A percentile compares a stretch with the other conserved stretches of the same genome.
Evolutionary conservation across 306 rosid genomes (phyloP).

Genomic region (Acmispon strigosus): DNA sequence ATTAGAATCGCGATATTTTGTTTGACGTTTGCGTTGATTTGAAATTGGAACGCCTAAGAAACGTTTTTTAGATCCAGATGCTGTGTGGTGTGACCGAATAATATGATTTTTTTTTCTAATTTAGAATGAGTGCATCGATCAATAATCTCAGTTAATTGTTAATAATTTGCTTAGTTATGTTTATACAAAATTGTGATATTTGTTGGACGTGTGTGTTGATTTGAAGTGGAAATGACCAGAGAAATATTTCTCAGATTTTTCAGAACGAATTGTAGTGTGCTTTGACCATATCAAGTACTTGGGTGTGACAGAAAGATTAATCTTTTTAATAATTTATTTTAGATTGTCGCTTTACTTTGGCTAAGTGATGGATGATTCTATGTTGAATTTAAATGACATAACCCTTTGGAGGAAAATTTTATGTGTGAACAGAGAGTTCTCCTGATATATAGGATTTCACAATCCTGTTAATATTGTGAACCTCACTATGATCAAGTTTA

Average conservation of each 20-base stretch:
- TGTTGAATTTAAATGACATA: neutral
- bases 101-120: too few species aligned
- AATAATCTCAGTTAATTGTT: neutral
- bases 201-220: neutral
- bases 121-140: too few species aligned
- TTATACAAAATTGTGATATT: neutral
- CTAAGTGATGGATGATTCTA: neutral
- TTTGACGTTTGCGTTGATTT: too few species aligned
- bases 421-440: too few species aligned
- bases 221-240: neutral
- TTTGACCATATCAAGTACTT: neutral
- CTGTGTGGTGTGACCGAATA: too few species aligned
- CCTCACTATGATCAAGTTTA: neutral
- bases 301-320: neutral
- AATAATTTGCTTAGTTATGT: neutral
- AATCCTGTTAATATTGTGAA: neutral
- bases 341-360: neutral
- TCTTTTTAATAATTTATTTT: neutral
- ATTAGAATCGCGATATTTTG: too few species aligned
- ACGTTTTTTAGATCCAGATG: too few species aligned
- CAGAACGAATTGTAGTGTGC: neutral
- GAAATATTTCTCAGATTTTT: neutral
- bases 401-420: too few species aligned
- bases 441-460: neutral
- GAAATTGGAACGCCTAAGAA: too few species aligned